Percentiles rank a stretch among this genome's conserved stretches.
phyloP scores from a whole-genome alignment of 306 rosid species.

The Boehmeria nivea region DNA sequence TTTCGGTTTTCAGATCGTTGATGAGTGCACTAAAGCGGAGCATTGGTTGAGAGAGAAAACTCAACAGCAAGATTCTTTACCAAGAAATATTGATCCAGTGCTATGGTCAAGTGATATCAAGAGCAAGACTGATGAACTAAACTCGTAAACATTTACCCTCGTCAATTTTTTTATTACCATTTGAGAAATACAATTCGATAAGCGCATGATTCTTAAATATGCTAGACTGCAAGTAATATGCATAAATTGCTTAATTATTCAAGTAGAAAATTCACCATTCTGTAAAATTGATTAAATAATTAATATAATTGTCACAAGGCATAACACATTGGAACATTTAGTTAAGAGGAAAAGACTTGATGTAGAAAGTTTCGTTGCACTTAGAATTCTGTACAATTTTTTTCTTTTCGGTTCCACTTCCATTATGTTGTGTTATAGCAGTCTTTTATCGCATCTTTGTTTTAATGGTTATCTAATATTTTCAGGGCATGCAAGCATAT shows the following conservation, averaged over 20 bases:
- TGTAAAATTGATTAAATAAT: neutral
- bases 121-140: slow-evolving; percentile 47
- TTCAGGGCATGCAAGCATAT: slow-evolving; percentile 53
- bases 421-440: no score
- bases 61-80: slow-evolving; percentile 58
- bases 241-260: neutral
- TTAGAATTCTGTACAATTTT: no score
- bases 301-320: neutral
- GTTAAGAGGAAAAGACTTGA: neutral
- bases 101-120: slow-evolving; percentile 58
- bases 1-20: slow-evolving; percentile 32
- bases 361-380: neutral
- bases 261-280: neutral
- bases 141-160: slow-evolving; percentile 39
- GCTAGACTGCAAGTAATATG: neutral
- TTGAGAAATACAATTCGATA: no score
- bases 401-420: no score
- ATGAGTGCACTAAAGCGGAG: slow-evolving; percentile 59
- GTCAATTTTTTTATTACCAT: slow-evolving; percentile 5
- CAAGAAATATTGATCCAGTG: slow-evolving; percentile 59
- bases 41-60: slow-evolving; percentile 69
- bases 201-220: no score
- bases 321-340: neutral
- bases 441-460: no score
- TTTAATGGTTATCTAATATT: no score